A percentile compares a stretch with the other conserved stretches of the same genome.
These are phyloP conservation scores for Saccharomycopsis sp. DNA, from an alignment of 805 yeast genomes.

Conservation along the genomic window DNA sequence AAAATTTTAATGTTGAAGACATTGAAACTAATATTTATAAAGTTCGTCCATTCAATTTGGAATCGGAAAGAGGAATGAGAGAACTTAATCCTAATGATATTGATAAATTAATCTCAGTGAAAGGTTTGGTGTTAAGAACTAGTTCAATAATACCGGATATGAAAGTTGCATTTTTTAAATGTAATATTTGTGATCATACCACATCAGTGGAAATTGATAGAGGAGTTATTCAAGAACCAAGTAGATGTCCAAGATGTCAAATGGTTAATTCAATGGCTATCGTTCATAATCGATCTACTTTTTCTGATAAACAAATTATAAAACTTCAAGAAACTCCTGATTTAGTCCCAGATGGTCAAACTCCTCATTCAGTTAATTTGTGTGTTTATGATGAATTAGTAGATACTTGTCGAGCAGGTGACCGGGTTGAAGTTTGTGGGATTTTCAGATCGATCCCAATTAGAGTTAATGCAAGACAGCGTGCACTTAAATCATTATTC, in stretches of 20 bases:
- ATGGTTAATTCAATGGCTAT: constrained; percentile 82
- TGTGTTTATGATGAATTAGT: constrained; percentile 96
- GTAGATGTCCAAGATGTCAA: constrained; percentile 89
- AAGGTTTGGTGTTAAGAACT: constrained; percentile 83
- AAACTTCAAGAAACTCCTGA: constrained; percentile 95
- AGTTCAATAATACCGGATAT: constrained; percentile 94
- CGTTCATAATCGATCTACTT: constrained; percentile 85
- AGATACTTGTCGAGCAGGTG: constrained; percentile 94
- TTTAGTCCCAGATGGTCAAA: constrained; percentile 94
- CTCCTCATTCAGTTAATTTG: constrained; percentile 91
- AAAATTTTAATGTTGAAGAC: constrained; percentile 48
- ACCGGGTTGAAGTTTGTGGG: constrained; percentile 91
- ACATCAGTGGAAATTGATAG: constrained; percentile 88
- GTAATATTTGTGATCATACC: constrained; percentile 92
- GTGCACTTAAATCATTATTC: constrained; percentile 76
- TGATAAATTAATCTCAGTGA: constrained; percentile 84
- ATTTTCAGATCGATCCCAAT: constrained; percentile 91
- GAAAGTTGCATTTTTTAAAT: constrained; percentile 94
- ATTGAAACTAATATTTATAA: constrained; percentile 79
- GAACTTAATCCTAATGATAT: constrained; percentile 91
- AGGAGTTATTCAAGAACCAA: constrained; percentile 90
- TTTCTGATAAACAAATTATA: constrained; percentile 92
- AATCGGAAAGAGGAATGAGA: constrained; percentile 72
- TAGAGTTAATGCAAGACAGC: constrained; percentile 74
- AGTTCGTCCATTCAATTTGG: constrained; percentile 83